These are phyloP conservation scores for Corylus americana DNA, from an alignment of 306 rosid genomes.

Conservation along the genomic window DNA sequence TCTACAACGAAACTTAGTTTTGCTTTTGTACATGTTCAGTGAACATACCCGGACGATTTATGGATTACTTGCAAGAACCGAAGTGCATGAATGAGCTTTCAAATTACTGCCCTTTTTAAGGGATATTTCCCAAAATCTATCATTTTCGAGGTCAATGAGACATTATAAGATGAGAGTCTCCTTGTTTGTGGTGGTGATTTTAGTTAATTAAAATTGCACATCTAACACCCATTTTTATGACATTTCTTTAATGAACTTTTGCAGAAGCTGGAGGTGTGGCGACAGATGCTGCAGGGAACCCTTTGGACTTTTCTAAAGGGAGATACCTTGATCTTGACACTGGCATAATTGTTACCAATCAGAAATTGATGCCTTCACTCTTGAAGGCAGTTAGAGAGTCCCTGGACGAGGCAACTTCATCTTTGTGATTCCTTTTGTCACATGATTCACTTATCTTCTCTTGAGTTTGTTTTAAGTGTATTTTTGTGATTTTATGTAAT, in stretches of 20 bases:
- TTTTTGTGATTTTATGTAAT: neutral
- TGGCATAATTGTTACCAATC: constrained; percentile 85
- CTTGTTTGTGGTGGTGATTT: neutral
- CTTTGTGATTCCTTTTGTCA: constrained; percentile 45
- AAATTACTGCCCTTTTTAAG: no score
- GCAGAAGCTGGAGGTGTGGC: constrained; percentile 90
- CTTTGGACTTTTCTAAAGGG: constrained; percentile 87
- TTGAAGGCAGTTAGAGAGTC: constrained; percentile 81
- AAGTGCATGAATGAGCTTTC: no score
- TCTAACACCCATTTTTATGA: neutral
- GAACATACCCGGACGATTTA: no score
- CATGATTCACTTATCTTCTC: neutral
- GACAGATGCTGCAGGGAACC: constrained; percentile 82
- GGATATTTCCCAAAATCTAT: no score
- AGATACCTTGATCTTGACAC: constrained; percentile 71
- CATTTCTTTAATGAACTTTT: constrained; percentile 16
- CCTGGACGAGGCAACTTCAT: constrained; percentile 58
- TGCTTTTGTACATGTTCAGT: no score
- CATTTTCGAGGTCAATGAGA: neutral
- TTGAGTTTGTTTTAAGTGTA: neutral
- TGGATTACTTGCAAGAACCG: no score
- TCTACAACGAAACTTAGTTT: neutral
- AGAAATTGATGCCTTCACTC: constrained; percentile 85
- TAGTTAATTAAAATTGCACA: neutral
- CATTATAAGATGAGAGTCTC: neutral